These are phyloP conservation scores for Leccinum imitatum DNA, from an alignment of 768 basidiomycete species.

Conservation along the genomic window DNA sequence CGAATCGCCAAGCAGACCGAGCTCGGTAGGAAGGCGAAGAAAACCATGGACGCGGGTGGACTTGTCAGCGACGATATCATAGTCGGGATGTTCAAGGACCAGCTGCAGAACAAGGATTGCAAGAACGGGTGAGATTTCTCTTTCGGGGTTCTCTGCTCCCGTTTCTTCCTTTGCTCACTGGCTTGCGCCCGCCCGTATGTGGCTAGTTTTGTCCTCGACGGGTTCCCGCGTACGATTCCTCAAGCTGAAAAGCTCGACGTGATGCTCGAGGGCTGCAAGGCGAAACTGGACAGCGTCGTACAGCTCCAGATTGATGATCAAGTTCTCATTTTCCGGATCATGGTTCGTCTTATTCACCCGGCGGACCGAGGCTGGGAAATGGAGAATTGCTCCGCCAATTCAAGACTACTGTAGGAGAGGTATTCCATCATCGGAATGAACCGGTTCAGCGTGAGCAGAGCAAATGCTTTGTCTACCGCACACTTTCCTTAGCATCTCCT, in stretches of 20 bases:
- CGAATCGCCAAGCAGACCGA: constrained; percentile 86
- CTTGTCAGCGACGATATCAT: constrained; percentile 96
- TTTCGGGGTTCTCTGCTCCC: background rate
- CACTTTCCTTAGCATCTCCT: too few species aligned
- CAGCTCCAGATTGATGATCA: constrained; percentile 92
- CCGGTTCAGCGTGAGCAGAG: too few species aligned
- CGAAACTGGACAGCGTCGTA: constrained; percentile 89
- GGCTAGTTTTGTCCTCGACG: constrained; percentile 94
- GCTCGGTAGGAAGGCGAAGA: constrained; percentile 93
- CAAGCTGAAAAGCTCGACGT: constrained; percentile 95
- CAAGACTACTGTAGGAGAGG: too few species aligned
- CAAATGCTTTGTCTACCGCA: too few species aligned
- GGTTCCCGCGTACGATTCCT: constrained; percentile 97
- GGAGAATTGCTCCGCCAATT: too few species aligned
- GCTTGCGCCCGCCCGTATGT: background rate
- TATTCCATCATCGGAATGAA: too few species aligned
- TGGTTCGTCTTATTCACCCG: constrained; percentile 67
- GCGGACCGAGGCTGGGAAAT: too few species aligned
- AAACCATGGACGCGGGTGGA: constrained; percentile 96
- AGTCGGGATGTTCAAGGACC: constrained; percentile 96
- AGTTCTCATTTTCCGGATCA: constrained; percentile 97
- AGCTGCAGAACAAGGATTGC: constrained; percentile 91
- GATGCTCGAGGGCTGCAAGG: constrained; percentile 81
- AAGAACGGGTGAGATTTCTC: constrained; percentile 79
- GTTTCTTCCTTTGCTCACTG: background rate